Percentiles rank a stretch among this genome's conserved stretches.
phyloP scores from a whole-genome alignment of 78 protist genomes.

The Dictyostelium firmibasis region DNA sequence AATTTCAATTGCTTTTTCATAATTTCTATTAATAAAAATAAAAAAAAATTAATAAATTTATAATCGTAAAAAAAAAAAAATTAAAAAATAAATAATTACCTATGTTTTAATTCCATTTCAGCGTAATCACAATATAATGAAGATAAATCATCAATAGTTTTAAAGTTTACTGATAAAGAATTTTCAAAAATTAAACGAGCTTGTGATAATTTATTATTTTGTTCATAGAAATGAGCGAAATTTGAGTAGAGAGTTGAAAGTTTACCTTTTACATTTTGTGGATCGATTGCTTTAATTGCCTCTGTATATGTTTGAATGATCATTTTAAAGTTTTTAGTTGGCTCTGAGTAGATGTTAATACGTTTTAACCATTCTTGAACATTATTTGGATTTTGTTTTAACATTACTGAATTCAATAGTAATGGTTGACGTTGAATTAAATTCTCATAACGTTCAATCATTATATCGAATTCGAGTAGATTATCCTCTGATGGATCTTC shows the following conservation, averaged over 20 bases:
- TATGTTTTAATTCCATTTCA: constrained; percentile 95
- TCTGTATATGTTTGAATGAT: constrained; percentile 81
- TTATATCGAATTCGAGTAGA: constrained; percentile 84
- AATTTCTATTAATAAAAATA: background rate
- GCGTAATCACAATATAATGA: constrained; percentile 93
- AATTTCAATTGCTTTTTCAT: constrained; percentile 25
- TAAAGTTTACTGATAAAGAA: constrained; percentile 56
- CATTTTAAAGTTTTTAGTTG: constrained; percentile 16
- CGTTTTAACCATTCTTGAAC: constrained; percentile 98
- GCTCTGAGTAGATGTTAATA: constrained; percentile 77
- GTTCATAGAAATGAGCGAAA: constrained; percentile 85
- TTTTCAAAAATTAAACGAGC: constrained; percentile 85
- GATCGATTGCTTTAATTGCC: constrained; percentile 88
- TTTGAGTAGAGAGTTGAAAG: constrained; percentile 85
- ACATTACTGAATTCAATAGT: constrained; percentile 88
- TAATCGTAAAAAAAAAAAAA: too few relatives aligned
- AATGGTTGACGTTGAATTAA: constrained; percentile 90
- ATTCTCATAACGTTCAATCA: constrained; percentile 88
- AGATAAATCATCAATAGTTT: constrained; percentile 91
- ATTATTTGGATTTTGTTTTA: constrained; percentile 97
- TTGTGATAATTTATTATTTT: constrained; percentile 76
- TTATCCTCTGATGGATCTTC: constrained; percentile 35
- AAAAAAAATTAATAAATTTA: background rate
- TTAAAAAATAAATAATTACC: background rate
- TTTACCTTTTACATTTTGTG: constrained; percentile 87